phyloP scores from a whole-genome alignment of 2,329 filamentous ascomycete genomes.

The Hypomyces rosellus region DNA sequence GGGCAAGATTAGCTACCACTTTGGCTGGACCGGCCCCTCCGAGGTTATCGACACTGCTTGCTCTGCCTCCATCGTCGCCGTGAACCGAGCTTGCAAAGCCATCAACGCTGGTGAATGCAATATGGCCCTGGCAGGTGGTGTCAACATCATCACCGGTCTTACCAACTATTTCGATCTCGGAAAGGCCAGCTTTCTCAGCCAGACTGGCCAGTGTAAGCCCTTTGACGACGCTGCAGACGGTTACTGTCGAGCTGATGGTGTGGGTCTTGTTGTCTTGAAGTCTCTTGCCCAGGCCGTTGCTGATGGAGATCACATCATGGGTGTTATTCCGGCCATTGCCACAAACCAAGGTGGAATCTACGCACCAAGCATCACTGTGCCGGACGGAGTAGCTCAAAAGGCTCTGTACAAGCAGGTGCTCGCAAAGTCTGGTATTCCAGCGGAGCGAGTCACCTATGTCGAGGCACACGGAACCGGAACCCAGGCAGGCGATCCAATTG shows the following conservation, averaged over 20 bases:
- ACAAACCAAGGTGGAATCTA: conserved; percentile 30
- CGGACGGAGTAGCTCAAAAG: conserved; percentile 20
- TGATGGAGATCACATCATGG: conserved; percentile 45
- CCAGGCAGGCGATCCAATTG: conserved; percentile 39
- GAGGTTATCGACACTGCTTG: conserved; percentile 32
- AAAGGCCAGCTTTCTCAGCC: conserved; percentile 19
- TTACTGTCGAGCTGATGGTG: conserved; percentile 46
- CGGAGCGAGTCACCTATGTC: conserved; percentile 25
- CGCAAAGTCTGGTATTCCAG: conserved; percentile 18
- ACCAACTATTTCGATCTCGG: conserved; percentile 17
- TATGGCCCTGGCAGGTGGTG: conserved; percentile 32
- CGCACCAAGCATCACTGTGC: conserved; percentile 20
- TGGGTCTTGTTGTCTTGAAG: conserved; percentile 40
- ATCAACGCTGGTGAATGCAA: conserved; percentile 24
- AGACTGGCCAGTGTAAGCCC: conserved; percentile 21
- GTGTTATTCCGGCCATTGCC: conserved; percentile 31
- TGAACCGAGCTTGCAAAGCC: conserved; percentile 26
- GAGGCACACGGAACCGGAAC: conserved; percentile 45
- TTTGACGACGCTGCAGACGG: conserved; percentile 33
- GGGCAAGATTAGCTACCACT: conserved; percentile 29
- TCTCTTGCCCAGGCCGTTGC: conserved; percentile 39
- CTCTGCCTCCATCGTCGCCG: conserved; percentile 28
- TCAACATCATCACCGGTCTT: conserved; percentile 28
- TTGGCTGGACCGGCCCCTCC: conserved; percentile 30
- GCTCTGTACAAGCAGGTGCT: conserved; percentile 21